A percentile compares a stretch with the other conserved stretches of the same genome.
Conservation (phyloP, 257 asterid species). For the Pogostemon cablin region DNA sequence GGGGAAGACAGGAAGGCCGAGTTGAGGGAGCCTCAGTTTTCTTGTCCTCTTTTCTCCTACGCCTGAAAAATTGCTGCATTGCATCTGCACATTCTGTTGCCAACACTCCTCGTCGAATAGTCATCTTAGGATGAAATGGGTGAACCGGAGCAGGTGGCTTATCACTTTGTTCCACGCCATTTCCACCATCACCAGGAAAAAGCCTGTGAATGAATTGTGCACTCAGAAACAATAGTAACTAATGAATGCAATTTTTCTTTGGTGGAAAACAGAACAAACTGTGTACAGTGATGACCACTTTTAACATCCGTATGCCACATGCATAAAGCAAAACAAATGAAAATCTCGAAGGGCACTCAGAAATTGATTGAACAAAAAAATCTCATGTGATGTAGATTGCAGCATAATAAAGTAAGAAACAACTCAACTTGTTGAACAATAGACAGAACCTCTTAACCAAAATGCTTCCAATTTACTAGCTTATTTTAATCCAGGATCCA, state of each 20-base stretch:
- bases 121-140: slow-evolving; percentile 92
- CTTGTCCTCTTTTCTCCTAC: slow-evolving; percentile 71
- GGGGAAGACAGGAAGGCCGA: slow-evolving; percentile 63
- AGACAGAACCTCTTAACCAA: background rate
- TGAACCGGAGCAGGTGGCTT: slow-evolving; percentile 84
- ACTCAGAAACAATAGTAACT: background rate
- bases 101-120: slow-evolving; percentile 70
- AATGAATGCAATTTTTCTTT: background rate
- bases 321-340: background rate
- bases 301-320: background rate
- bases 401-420: too few relatives aligned
- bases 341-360: background rate
- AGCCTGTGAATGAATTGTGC: slow-evolving; percentile 57
- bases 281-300: background rate
- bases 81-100: slow-evolving; percentile 83
- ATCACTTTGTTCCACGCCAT: slow-evolving; percentile 50
- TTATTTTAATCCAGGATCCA: background rate
- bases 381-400: background rate
- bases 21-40: slow-evolving; percentile 48
- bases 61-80: slow-evolving; percentile 88
- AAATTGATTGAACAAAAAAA: background rate
- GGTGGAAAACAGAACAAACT: background rate
- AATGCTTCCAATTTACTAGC: slow-evolving; percentile 1
- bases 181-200: slow-evolving; percentile 74
- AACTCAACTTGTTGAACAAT: background rate